Conservation (phyloP, 352 stramenopile species). For the Saprolegnia parasitica region DNA sequence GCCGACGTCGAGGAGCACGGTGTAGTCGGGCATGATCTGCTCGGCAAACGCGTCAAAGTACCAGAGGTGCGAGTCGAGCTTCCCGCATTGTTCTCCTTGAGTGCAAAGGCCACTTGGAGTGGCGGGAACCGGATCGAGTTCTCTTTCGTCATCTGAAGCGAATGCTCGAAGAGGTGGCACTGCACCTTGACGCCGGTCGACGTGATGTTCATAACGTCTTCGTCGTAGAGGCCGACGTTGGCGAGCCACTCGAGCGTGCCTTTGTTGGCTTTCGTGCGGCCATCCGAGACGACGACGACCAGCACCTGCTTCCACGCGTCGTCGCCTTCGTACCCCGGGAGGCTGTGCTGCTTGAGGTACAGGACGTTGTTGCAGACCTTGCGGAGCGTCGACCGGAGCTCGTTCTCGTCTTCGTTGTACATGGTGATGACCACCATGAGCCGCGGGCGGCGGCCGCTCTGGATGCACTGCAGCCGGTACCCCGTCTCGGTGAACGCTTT, state of each 20-base stretch:
- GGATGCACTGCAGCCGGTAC: slow-evolving; percentile 72
- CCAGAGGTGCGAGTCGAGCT: slow-evolving; percentile 83
- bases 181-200: slow-evolving; percentile 74
- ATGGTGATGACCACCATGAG: slow-evolving; percentile 85
- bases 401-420: slow-evolving; percentile 70
- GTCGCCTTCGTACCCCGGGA: slow-evolving; percentile 46
- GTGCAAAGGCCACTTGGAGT: slow-evolving; percentile 69
- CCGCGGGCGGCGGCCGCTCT: slow-evolving; percentile 59
- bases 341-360: slow-evolving; percentile 48
- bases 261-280: slow-evolving; percentile 59
- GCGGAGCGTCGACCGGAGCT: slow-evolving; percentile 66
- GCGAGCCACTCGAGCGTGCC: slow-evolving; percentile 82
- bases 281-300: slow-evolving; percentile 74
- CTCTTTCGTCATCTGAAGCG: slow-evolving; percentile 67
- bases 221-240: slow-evolving; percentile 70
- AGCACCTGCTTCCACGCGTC: slow-evolving; percentile 80
- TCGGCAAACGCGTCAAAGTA: slow-evolving; percentile 80
- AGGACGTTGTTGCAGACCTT: slow-evolving; percentile 81
- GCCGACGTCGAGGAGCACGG: slow-evolving; percentile 77
- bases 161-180: slow-evolving; percentile 83
- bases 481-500: slow-evolving; percentile 73
- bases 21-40: slow-evolving; percentile 80
- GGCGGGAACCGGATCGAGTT: slow-evolving; percentile 46
- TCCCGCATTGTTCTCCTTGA: slow-evolving; percentile 81
- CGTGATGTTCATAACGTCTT: slow-evolving; percentile 82